Evolutionary conservation across 768 basidiomycete genomes (phyloP), one percentile per base, ranked within the genome.

Genomic region (Mycena maculata): DNA sequence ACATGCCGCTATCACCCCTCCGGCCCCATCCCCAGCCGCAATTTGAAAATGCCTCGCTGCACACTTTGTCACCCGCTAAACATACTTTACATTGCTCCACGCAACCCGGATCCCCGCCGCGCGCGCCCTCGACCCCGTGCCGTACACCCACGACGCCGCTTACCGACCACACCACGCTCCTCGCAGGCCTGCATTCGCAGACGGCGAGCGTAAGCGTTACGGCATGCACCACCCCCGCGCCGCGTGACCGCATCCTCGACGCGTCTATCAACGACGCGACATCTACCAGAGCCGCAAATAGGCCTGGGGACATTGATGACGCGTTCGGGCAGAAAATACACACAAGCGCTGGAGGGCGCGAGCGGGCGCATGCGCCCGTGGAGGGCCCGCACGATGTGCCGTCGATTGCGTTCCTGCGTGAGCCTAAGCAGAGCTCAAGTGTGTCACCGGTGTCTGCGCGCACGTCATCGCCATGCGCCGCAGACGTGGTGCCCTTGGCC

Each of bases 361-460:
- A n/a, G 42, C 22, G 22, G 18, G 42, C 7, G 18, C 18, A 18
- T 44, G 39, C 11, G 47, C 16, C 18, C 7, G 39, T 20, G 5
- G 63, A 33, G 23, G 38, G 31, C 16, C 8, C 36, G n/a, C 45
- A 57, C 20, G 47, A 65, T 47, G 12, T 42, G 48, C 63, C 63
- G 39, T 41, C 63, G 23, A 65, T 65, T 23, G 56, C 63, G 22
- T 65, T 65, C 36, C 48, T 60, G 20, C 49, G 28, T 13, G 60
- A 60, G 20, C 49, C 20, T 13, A 48, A 60, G 13, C 50, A 33
- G 31, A 50, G 42, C 42, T 5, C 5, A 8, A 44, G 27, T 28
- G 48, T 12, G 48, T 60, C 59, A 36, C 38, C 59, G 38, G 4
- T 48, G 30, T 38, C 45, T 9, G 31, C 23, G 45, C 56, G 30